Evolutionary conservation across 2,329 filamentous ascomycete genomes (phyloP).

Genomic region (Neofusicoccum sp.): DNA sequence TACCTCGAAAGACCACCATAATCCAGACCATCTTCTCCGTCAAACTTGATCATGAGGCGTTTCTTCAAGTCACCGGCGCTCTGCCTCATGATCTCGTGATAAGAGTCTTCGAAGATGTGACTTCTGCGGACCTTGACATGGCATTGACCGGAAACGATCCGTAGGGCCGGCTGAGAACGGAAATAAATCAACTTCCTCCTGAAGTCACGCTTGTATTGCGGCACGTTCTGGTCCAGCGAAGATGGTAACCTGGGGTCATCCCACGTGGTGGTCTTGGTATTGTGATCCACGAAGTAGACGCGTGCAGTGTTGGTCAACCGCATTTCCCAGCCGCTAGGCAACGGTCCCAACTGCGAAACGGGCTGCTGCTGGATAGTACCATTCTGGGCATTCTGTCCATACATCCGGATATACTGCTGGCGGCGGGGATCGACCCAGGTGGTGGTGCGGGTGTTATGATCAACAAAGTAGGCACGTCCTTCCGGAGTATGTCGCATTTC

Average conservation of each 20-base stretch:
- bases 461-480: constrained; percentile 93
- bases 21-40: constrained; percentile 95
- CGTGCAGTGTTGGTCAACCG: constrained; percentile 95
- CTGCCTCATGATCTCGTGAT: constrained; percentile 97
- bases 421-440: constrained; percentile 98
- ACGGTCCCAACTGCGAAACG: constrained; percentile 90
- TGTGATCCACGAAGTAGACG: constrained; percentile 99
- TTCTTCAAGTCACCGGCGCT: constrained; percentile 97
- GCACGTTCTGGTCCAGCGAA: constrained; percentile 95
- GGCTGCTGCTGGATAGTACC: constrained; percentile 94
- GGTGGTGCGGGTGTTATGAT: constrained; percentile 96
- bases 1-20: constrained; percentile 91
- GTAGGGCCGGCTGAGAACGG: constrained; percentile 93
- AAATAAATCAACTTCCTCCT: constrained; percentile 98
- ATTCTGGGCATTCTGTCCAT: constrained; percentile 77
- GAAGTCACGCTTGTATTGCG: constrained; percentile 99
- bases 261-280: constrained; percentile 99
- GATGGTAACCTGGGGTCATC: constrained; percentile 94
- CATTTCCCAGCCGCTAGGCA: constrained; percentile 99
- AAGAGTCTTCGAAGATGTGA: constrained; percentile 98
- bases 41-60: constrained; percentile 98
- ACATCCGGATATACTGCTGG: constrained; percentile 98
- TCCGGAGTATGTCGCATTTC: constrained; percentile 95
- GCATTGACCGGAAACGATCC: constrained; percentile 93
- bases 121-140: constrained; percentile 96